These are phyloP conservation scores for Hericium alpestre DNA, from an alignment of 768 basidiomycete species.

Conservation along the genomic window DNA sequence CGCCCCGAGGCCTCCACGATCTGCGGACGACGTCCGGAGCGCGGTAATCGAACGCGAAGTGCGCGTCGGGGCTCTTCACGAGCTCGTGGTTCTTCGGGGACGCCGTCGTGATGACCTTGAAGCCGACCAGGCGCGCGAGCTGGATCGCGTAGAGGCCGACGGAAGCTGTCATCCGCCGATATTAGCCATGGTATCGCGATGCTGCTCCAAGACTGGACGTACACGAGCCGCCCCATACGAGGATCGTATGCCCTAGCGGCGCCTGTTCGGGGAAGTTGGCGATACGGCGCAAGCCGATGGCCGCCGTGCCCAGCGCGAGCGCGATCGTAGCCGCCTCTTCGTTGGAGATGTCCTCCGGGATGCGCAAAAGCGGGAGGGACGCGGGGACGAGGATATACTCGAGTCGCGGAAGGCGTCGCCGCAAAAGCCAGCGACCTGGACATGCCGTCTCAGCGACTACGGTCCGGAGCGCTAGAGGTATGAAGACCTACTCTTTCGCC, in stretches of 20 bases:
- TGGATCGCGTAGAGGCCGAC: conserved; percentile 22
- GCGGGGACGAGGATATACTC: too few species aligned
- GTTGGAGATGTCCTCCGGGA: not conserved
- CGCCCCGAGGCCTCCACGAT: conserved; percentile 16
- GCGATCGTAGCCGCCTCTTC: not conserved
- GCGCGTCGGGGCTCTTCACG: conserved; percentile 26
- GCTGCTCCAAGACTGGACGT: not conserved
- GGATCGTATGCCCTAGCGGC: not conserved
- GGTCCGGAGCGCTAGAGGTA: not conserved
- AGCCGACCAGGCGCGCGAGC: conserved; percentile 23
- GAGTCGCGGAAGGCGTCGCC: not conserved
- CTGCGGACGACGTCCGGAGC: conserved; percentile 18
- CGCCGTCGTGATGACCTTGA: conserved; percentile 26
- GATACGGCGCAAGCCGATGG: not conserved
- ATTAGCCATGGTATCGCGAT: not conserved
- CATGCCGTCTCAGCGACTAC: not conserved
- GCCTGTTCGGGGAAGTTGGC: not conserved
- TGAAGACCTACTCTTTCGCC: not conserved
- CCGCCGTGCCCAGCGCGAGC: not conserved
- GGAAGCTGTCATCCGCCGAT: not conserved
- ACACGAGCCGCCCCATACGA: not conserved
- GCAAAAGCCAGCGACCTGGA: not conserved
- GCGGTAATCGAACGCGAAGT: conserved; percentile 22
- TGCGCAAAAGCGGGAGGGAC: too few species aligned
- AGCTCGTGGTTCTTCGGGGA: conserved; percentile 24